Evolutionary conservation across 2,329 filamentous ascomycete species (phyloP), one percentile per base, ranked within the genome.

Genomic region (Colletotrichum cereale): DNA sequence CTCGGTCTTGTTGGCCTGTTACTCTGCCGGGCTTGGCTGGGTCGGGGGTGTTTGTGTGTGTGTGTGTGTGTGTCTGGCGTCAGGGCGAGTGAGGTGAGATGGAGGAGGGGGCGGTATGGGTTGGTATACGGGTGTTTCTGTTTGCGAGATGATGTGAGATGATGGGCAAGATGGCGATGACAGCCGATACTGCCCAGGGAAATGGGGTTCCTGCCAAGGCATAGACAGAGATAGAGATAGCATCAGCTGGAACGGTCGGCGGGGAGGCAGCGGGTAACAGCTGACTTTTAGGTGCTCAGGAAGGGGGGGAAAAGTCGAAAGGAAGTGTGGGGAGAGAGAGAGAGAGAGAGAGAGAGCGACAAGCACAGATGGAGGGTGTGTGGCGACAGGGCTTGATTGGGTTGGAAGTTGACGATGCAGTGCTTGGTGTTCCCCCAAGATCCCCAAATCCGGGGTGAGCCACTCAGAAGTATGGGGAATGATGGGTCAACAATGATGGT

Each of bases 401-500:
- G 26, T 38, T 53, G 24, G n/a, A 42, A 42, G 8, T 34, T 62
- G 48, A 26, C 40, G 40, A 52, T 57, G 66, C 60, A 29, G 61
- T 38, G 58, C 36, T 26, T 55, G 53, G 44, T 47, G 38, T 67
- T 53, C 24, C 67, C 62, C 67, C 62, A 53, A 62, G 53, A 62
- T 71, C 64, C 50, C 67, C 56, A 58, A 57, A 67, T 67, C 57
- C 47, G 56, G 67, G 67, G 67, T 38, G 67, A 57, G 58, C 67
- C 56, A 47, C 42, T 56, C 34, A 62, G 24, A 42, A 42, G 38
- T 34, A 34, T 62, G 38, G 21, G 34, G 38, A 21, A 64, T 42
- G 48, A 14, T 31, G 52, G 31, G 3, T 21, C 48, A 31, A 21
- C 10, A n/a, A 14, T 24, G 36, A 18, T 21, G 31, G 21, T 21